A percentile compares a stretch with the other conserved stretches of the same genome.
phyloP scores from a whole-genome alignment of 148 eudicot species.

The Nepenthes mirabilis region DNA sequence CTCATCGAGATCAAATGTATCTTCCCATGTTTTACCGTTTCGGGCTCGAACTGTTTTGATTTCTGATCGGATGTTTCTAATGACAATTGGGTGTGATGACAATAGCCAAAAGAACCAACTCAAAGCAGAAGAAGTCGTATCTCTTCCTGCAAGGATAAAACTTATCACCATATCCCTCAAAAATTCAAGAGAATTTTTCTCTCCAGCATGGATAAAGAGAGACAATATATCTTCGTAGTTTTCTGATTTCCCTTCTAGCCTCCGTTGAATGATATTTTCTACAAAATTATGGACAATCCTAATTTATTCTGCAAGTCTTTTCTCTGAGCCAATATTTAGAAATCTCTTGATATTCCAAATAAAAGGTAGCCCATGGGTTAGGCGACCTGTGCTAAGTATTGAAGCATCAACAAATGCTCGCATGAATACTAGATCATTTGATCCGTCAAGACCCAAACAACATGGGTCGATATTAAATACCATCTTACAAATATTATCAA shows the following conservation, averaged over 20 bases:
- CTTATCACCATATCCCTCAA: constrained; percentile 10
- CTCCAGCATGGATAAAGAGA: constrained; percentile 2
- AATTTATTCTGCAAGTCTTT: constrained; percentile 1
- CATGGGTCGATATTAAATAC: constrained; percentile 11
- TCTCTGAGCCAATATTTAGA: constrained; percentile 8
- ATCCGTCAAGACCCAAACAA: constrained; percentile 2
- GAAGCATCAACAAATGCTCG: constrained; percentile 10
- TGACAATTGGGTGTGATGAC: constrained; percentile 2
- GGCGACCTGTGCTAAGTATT: constrained; percentile 1
- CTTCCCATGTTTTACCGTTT: not conserved
- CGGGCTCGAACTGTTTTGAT: not conserved
- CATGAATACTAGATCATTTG: constrained; percentile 7
- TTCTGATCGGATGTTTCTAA: constrained; percentile 2
- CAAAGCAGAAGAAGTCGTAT: constrained; percentile 8
- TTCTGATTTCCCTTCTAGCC: constrained; percentile 3
- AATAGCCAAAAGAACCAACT: constrained; percentile 15
- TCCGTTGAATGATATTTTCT: constrained; percentile 4
- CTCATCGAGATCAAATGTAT: constrained; percentile 7
- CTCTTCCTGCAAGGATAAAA: constrained; percentile 13
- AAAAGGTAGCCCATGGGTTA: not conserved
- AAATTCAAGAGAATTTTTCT: not conserved
- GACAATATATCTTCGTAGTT: constrained; percentile 2
- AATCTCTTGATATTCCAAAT: constrained; percentile 5
- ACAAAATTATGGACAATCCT: not conserved
- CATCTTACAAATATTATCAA: constrained; percentile 29